A percentile compares a stretch with the other conserved stretches of the same genome.
These are phyloP conservation scores for Kwoniella sp. DNA, from an alignment of 768 basidiomycete species.

Conservation along the genomic window DNA sequence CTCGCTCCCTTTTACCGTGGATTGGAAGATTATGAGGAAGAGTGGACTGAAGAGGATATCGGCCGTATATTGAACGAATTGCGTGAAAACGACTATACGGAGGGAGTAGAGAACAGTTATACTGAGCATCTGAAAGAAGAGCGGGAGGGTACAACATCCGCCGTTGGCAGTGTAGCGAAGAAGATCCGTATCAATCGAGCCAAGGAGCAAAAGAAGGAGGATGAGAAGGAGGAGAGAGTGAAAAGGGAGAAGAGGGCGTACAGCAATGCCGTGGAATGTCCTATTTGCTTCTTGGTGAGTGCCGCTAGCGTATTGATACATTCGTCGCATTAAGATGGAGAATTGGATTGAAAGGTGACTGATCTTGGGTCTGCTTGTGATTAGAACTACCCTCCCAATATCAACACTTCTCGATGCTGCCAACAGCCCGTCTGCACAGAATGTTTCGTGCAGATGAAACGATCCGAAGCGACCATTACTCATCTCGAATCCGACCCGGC, in stretches of 20 bases:
- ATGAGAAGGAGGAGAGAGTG: constrained; percentile 38
- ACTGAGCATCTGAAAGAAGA: constrained; percentile 43
- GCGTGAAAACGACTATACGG: constrained; percentile 45
- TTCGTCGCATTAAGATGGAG: neutral
- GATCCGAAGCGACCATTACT: constrained; percentile 88
- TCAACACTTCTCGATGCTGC: constrained; percentile 95
- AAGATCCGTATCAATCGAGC: constrained; percentile 38
- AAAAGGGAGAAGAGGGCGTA: constrained; percentile 78
- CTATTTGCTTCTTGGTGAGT: constrained; percentile 94
- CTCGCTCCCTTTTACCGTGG: constrained; percentile 96
- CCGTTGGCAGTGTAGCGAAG: constrained; percentile 32
- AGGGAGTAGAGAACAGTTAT: constrained; percentile 46
- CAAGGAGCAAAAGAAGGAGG: constrained; percentile 30
- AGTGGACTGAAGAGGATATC: constrained; percentile 86
- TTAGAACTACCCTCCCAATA: constrained; percentile 96
- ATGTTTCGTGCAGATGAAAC: constrained; percentile 98
- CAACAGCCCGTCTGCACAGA: constrained; percentile 99
- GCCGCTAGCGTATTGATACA: neutral
- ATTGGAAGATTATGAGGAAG: constrained; percentile 85
- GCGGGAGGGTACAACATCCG: constrained; percentile 10
- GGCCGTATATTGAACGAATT: constrained; percentile 34
- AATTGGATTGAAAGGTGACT: neutral
- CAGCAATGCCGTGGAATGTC: constrained; percentile 85
- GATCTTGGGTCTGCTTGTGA: neutral
- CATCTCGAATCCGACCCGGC: constrained; percentile 96